Evolutionary conservation across 495 filamentous ascomycete genomes (phyloP).

Genomic region (Xylaria castorea): DNA sequence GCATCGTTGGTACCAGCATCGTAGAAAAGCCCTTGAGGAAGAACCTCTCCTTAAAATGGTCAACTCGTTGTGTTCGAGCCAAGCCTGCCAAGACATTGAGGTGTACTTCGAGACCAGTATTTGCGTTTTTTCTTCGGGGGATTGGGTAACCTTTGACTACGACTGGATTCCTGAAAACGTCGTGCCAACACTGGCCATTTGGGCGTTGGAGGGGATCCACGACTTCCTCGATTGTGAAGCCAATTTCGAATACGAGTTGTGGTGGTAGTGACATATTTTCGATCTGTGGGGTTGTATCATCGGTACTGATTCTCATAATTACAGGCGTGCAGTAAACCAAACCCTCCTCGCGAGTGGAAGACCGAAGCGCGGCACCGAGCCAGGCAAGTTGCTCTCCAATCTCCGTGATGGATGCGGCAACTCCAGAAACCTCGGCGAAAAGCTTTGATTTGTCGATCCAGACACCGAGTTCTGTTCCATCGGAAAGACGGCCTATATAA

Average conservation of each 20-base stretch:
- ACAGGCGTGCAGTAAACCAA: not conserved
- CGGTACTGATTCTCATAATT: not conserved
- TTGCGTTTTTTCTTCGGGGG: constrained; percentile 8
- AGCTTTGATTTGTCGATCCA: not conserved
- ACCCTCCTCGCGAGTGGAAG: not conserved
- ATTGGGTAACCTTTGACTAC: constrained; percentile 47
- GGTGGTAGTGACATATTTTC: not conserved
- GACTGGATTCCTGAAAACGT: constrained; percentile 44
- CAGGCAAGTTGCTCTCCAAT: not conserved
- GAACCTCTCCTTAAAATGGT: constrained; percentile 16
- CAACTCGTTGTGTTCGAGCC: not conserved
- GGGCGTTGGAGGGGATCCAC: not conserved
- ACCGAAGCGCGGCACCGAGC: not conserved
- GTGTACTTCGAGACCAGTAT: not conserved
- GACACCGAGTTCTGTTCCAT: not conserved
- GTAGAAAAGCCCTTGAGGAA: constrained; percentile 44
- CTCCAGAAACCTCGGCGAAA: not conserved
- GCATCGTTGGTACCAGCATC: constrained; percentile 36
- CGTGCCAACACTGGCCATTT: constrained; percentile 48
- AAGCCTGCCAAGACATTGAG: not conserved
- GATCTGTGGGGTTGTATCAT: not conserved
- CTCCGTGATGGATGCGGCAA: not conserved
- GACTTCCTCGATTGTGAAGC: not conserved
- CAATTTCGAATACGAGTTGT: not conserved
- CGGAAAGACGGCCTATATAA: not conserved